A percentile compares a stretch with the other conserved stretches of the same genome.
Evolutionary conservation across 2,329 filamentous ascomycete genomes (phyloP).

Genomic region (Cladophialophora yegresii): DNA sequence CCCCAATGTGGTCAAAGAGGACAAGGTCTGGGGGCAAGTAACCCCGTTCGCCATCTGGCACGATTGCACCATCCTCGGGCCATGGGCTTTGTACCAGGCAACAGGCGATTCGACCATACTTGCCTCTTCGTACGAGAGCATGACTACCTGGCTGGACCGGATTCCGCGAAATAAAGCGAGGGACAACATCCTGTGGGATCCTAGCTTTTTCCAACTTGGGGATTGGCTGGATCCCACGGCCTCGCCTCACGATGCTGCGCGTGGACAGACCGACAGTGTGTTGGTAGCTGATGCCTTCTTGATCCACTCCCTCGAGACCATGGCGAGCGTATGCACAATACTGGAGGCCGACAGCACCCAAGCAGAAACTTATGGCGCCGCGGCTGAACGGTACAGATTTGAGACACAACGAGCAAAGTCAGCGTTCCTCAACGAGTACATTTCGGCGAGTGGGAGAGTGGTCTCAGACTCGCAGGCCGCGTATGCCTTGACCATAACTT

Average conservation of each 20-base stretch:
- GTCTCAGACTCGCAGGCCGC: constrained; percentile 42
- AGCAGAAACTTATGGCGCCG: constrained; percentile 36
- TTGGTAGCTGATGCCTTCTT: constrained; percentile 47
- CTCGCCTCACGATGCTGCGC: constrained; percentile 41
- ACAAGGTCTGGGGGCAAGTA: no score
- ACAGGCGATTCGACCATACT: constrained; percentile 44
- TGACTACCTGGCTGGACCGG: constrained; percentile 43
- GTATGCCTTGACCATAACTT: constrained; percentile 37
- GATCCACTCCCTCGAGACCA: constrained; percentile 40
- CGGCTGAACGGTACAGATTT: constrained; percentile 36
- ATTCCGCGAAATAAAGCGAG: constrained; percentile 37
- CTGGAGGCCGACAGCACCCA: no score
- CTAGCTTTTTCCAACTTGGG: constrained; percentile 42
- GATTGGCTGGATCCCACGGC: constrained; percentile 49
- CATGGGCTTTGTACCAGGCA: constrained; percentile 42
- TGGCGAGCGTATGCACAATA: constrained; percentile 19
- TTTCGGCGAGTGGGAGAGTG: constrained; percentile 39
- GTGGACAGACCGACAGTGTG: constrained; percentile 40
- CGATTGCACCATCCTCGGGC: constrained; percentile 44
- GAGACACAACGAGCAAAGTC: constrained; percentile 31
- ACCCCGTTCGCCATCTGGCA: constrained; percentile 43
- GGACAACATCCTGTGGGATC: constrained; percentile 43
- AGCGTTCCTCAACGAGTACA: constrained; percentile 41
- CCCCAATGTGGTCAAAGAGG: no score
- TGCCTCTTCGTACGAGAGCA: constrained; percentile 42